Base-by-base conservation (phyloP, 805 yeast species). In the Sugiyamaella mastotermitis region DNA sequence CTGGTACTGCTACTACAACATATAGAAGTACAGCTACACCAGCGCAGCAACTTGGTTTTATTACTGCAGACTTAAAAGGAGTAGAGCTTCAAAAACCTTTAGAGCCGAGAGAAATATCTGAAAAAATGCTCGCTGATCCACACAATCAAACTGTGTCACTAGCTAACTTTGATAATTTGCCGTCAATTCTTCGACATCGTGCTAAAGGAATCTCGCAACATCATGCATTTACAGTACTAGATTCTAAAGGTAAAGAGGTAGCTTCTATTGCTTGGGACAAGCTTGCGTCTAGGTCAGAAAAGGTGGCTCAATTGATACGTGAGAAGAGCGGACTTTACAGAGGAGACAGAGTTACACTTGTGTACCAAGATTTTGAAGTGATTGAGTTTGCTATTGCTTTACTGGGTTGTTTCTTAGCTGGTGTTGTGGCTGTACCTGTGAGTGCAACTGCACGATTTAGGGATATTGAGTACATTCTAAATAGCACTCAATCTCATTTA, bases 401-500 rank as follows among this genome's bases (percentile, higher is more conserved):
- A 15, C 73, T 86, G 57, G 98, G 96, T 5, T 88, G 97, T 55
- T 84, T 90, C 48, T 65, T 90, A 40, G 94, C 97, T 1, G 95
- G 95, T 2, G 82, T 86, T 32, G 88, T 92, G 2, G 97, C 97
- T 0, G 90, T 92, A 4, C 98, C 98, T 0, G 77, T 92, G 29
- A 83, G 83, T 38, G 79, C 86, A 42, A 83, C 78, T 38, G 71
- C 77, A 19, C 80, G 81, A 22, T 62, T 79, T 19, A 66, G 66
- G 29, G 95, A 87, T 46, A 76, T 87, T 43, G 69, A 76, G 10
- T 78, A 76, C 43, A 81, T 88, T 23, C 74, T 88, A 59, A 72
- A 71, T 31, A 67, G 73, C 22, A 83, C 97, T 0, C 83, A 80
- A 42, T 72, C 94, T 1, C 86, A 81, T 55, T 66, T 84, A 37